Evolutionary conservation across 176 grass and related monocot genomes (phyloP).

Genomic region (Thinopyrum elongatum): DNA sequence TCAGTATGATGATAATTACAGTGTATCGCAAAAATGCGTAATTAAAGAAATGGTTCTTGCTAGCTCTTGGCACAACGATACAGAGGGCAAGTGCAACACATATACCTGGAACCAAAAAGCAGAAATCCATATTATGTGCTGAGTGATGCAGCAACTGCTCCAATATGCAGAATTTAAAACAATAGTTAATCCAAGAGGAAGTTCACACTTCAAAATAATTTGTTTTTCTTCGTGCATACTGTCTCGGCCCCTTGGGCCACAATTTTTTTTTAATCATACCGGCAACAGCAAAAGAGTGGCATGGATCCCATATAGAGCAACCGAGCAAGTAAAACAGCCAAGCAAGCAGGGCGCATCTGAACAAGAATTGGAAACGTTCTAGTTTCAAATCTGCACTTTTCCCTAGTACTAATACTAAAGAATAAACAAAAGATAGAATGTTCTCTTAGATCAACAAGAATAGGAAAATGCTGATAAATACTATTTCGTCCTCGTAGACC

Average conservation of each 20-base stretch:
- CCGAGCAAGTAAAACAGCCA: not conserved
- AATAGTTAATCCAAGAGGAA: not conserved
- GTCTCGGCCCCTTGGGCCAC: not conserved
- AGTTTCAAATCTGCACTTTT: not conserved
- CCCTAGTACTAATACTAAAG: not conserved
- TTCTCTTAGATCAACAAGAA: not conserved
- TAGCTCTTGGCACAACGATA: slow-evolving; percentile 69
- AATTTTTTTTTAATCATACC: not conserved
- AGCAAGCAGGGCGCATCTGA: not conserved
- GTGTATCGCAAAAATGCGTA: slow-evolving; percentile 79
- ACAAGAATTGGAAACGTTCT: not conserved
- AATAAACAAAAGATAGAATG: not conserved
- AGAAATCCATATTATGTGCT: slow-evolving; percentile 10
- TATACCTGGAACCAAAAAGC: slow-evolving; percentile 49
- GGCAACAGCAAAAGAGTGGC: not conserved
- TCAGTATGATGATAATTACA: slow-evolving; percentile 83
- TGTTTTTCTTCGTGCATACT: not conserved
- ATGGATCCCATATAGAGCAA: not conserved
- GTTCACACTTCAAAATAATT: not conserved
- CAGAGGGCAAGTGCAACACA: slow-evolving; percentile 86
- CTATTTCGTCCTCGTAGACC: not conserved
- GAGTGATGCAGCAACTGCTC: not conserved
- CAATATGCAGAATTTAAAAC: not conserved
- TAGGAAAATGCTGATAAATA: too few species aligned
- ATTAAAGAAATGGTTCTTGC: slow-evolving; percentile 64